Base-by-base conservation (phyloP, 2,329 filamentous ascomycete species). In the Aureobasidium vineae region DNA sequence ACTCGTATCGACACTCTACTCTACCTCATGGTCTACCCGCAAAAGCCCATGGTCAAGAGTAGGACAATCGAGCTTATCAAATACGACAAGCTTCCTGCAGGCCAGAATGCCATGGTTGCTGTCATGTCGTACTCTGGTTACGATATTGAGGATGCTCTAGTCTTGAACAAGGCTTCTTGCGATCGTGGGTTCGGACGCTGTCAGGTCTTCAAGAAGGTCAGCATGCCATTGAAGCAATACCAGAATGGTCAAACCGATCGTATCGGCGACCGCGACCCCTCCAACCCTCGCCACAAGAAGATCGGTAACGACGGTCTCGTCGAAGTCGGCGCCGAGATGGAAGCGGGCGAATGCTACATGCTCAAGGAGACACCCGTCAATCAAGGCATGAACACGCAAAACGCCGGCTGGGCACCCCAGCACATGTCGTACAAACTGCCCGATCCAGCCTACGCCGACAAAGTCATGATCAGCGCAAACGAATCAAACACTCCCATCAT, bases 81-180 rank as follows among this genome's bases (percentile, higher is more conserved):
- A 72, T 99, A 98, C 75, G 95, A 99, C 79, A 97, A 97, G 76
- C 87, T 99, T 16, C 95, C 95, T 0, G 95, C 95, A 5, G 95
- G 95, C 0, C 95, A 99, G 75, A 98, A 97, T 69, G 96, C 95
- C 5, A 97, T 91, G 1, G 95, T 99, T 31, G 95, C 96, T 6
- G 95, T 99, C 79, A 99, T 99, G 95, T 98, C 93, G 57, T 99
- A 95, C 79, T 98, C 94, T 13, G 95, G 95, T 28, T 99, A 99
- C 79, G 95, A 99, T 86, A 99, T 99, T 72, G 95, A 99, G 82
- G 95, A 99, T 83, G 95, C 95, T 11, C 84, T 99, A 21, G 94
- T 99, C 2, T 78, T 99, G 68, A 99, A 99, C 82, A 98, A 97
- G 80, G 93, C 92, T 11, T 97, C 93, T 0, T 89, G 92, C 67